Evolutionary conservation across 148 eudicot genomes (phyloP).

Genomic region (Rhododendron molle): DNA sequence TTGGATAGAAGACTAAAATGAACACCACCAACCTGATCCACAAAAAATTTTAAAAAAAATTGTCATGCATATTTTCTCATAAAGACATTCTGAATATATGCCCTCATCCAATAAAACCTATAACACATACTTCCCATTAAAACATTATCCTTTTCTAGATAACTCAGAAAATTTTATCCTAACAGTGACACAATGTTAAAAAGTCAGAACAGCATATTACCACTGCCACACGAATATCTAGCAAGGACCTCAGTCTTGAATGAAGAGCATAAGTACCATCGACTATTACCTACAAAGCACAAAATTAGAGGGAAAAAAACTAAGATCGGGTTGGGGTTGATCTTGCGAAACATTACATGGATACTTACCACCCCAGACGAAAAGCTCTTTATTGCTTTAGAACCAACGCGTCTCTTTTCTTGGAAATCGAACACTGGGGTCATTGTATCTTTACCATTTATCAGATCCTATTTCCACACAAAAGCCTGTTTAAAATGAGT

Average conservation of each 20-base stretch:
- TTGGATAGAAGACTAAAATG: slow-evolving; percentile 99
- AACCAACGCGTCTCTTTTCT: slow-evolving; percentile 67
- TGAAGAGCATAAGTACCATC: slow-evolving; percentile 98
- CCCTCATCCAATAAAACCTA: not conserved
- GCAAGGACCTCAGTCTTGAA: slow-evolving; percentile 87
- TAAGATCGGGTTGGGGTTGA: not conserved
- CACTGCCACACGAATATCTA: slow-evolving; percentile 99
- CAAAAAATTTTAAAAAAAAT: not conserved
- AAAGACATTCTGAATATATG: not conserved
- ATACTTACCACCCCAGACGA: slow-evolving; percentile 82
- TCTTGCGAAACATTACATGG: slow-evolving; percentile 4
- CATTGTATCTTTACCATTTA: slow-evolving; percentile 71
- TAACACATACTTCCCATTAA: not conserved
- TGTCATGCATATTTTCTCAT: not conserved
- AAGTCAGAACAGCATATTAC: slow-evolving; percentile 35
- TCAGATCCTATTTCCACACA: slow-evolving; percentile 64
- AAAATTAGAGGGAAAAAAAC: slow-evolving; percentile 8
- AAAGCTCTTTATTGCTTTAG: slow-evolving; percentile 55
- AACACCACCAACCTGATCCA: slow-evolving; percentile 92
- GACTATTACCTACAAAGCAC: slow-evolving; percentile 67
- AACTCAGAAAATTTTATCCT: not conserved
- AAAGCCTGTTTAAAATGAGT: slow-evolving; percentile 11
- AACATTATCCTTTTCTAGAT: not conserved
- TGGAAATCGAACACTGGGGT: slow-evolving; percentile 85
- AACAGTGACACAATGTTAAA: not conserved